Percentiles rank a stretch among this genome's conserved stretches.
Evolutionary conservation across 805 yeast species (phyloP).

Genomic region (Myxozyma geophila): DNA sequence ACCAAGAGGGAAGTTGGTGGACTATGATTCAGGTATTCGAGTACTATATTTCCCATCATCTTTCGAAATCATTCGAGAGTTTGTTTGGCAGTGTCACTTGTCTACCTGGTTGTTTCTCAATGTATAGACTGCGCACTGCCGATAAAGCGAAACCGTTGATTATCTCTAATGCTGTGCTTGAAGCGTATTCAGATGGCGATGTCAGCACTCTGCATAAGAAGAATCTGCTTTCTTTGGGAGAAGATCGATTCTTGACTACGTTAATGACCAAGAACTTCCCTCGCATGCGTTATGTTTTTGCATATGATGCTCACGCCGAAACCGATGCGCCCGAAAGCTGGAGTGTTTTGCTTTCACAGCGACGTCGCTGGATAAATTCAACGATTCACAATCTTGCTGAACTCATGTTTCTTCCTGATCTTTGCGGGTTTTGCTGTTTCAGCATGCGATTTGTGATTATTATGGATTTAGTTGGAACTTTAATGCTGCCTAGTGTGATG

Average conservation of each 20-base stretch:
- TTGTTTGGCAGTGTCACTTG: conserved; percentile 67
- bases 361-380: conserved; percentile 71
- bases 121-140: conserved; percentile 54
- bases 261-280: conserved; percentile 64
- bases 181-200: conserved; percentile 59
- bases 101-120: conserved; percentile 68
- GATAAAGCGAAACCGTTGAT: conserved; percentile 61
- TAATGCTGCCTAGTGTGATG: conserved; percentile 64
- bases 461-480: conserved; percentile 62
- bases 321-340: conserved; percentile 62
- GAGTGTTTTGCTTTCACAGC: conserved; percentile 57
- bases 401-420: conserved; percentile 57
- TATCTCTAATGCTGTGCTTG: conserved; percentile 64
- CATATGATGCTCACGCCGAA: conserved; percentile 62
- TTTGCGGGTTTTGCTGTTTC: conserved; percentile 66
- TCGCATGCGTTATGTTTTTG: conserved; percentile 57
- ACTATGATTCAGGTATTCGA: conserved; percentile 68
- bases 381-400: conserved; percentile 67
- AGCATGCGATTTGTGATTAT: conserved; percentile 64
- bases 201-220: conserved; percentile 64
- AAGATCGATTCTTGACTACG: conserved; percentile 62
- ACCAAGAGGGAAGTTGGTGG: conserved; percentile 59
- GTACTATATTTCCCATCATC: conserved; percentile 66
- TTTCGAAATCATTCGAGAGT: conserved; percentile 65
- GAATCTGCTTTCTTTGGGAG: conserved; percentile 65